phyloP scores from a whole-genome alignment of 805 yeast species.

The Priceomyces castillae region DNA sequence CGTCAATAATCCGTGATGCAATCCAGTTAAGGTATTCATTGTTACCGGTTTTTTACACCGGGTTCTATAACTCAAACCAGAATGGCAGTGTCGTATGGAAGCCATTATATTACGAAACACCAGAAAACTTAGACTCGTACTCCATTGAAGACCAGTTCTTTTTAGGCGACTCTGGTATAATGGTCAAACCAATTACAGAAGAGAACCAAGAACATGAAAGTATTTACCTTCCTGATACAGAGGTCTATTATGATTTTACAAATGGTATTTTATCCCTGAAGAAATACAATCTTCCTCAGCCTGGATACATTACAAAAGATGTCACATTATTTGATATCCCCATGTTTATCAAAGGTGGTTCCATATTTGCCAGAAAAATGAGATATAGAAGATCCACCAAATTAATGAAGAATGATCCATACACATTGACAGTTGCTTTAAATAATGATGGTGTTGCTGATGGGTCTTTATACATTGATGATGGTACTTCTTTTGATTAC shows the following conservation, averaged over 20 bases:
- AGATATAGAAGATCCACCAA: slow-evolving; percentile 78
- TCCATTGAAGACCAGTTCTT: slow-evolving; percentile 80
- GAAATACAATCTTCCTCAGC: slow-evolving; percentile 6
- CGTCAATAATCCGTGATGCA: slow-evolving; percentile 64
- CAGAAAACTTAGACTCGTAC: slow-evolving; percentile 46
- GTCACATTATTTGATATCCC: slow-evolving; percentile 63
- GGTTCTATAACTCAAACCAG: slow-evolving; percentile 61
- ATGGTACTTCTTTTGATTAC: slow-evolving; percentile 71
- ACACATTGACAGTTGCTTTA: slow-evolving; percentile 65
- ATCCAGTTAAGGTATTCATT: slow-evolving; percentile 70
- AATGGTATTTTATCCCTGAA: slow-evolving; percentile 25
- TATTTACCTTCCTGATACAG: slow-evolving; percentile 54
- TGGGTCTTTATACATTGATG: slow-evolving; percentile 73
- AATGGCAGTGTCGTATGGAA: slow-evolving; percentile 68
- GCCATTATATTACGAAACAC: slow-evolving; percentile 61
- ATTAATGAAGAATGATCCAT: slow-evolving; percentile 77
- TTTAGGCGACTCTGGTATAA: slow-evolving; percentile 64
- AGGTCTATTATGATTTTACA: slow-evolving; percentile 54
- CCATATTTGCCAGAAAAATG: slow-evolving; percentile 62
- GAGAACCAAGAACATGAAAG: slow-evolving; percentile 42
- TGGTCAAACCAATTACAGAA: slow-evolving; percentile 77
- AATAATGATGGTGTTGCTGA: slow-evolving; percentile 47
- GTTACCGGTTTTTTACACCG: slow-evolving; percentile 77
- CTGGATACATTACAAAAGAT: slow-evolving; percentile 40
- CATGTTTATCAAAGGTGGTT: slow-evolving; percentile 73